A percentile compares a stretch with the other conserved stretches of the same genome.
phyloP scores from a whole-genome alignment of 2,329 filamentous ascomycete genomes.

The Daldinia eschscholtzii region DNA sequence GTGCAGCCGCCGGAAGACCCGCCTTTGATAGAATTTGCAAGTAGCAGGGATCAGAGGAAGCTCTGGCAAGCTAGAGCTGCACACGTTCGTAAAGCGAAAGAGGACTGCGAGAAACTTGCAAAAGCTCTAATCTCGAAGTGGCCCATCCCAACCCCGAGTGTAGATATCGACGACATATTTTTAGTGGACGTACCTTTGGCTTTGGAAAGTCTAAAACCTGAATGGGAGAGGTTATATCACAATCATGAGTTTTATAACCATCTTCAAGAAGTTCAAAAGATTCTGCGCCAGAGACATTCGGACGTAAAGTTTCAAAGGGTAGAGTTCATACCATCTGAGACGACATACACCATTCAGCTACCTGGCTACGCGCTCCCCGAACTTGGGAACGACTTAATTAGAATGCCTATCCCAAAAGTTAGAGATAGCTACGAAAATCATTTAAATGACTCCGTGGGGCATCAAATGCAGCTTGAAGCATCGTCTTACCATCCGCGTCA shows the following conservation, averaged over 20 bases:
- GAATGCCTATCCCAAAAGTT: conserved; percentile 22
- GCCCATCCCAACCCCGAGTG: conserved; percentile 56
- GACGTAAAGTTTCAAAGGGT: conserved; percentile 40
- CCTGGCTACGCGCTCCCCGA: conserved; percentile 38
- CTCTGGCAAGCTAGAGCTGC: conserved; percentile 49
- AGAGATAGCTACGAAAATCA: not conserved
- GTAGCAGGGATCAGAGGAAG: conserved; percentile 51
- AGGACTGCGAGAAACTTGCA: conserved; percentile 56
- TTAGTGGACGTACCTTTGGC: conserved; percentile 57
- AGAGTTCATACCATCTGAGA: conserved; percentile 36
- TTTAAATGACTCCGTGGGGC: not conserved
- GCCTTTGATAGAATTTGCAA: conserved; percentile 45
- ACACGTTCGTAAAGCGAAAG: conserved; percentile 51
- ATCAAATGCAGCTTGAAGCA: not conserved
- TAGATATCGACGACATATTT: conserved; percentile 48
- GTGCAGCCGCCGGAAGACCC: conserved; percentile 46
- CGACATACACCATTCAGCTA: conserved; percentile 34
- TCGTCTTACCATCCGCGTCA: not conserved
- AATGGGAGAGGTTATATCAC: conserved; percentile 63
- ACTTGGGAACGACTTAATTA: conserved; percentile 41
- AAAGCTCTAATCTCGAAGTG: conserved; percentile 59
- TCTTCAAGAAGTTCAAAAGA: conserved; percentile 57
- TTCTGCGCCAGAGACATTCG: conserved; percentile 54
- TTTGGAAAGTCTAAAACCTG: conserved; percentile 55
- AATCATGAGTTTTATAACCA: conserved; percentile 63